Percentiles rank a stretch among this genome's conserved stretches.
phyloP scores from a whole-genome alignment of 2,329 filamentous ascomycete genomes.

The Herpotrichia juniperi region DNA sequence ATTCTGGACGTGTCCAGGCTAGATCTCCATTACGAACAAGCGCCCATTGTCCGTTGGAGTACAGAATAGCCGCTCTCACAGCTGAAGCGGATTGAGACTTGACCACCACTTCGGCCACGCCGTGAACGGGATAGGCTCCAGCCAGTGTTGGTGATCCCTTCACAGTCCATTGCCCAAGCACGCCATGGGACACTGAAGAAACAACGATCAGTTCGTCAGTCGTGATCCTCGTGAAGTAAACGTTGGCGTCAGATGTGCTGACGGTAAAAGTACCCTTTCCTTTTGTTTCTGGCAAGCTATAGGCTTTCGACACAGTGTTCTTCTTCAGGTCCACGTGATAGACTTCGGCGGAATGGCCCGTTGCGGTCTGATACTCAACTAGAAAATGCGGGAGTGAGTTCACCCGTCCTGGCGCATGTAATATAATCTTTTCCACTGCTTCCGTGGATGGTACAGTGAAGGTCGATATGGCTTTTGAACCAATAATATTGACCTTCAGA shows the following conservation, averaged over 20 bases:
- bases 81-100: conserved; percentile 73
- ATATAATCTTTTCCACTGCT: conserved; percentile 57
- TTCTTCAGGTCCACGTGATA: conserved; percentile 80
- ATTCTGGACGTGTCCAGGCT: conserved; percentile 82
- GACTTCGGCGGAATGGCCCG: conserved; percentile 80
- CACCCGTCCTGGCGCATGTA: conserved; percentile 76
- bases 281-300: conserved; percentile 74
- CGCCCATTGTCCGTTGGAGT: conserved; percentile 75
- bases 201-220: conserved; percentile 74
- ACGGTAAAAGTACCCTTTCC: conserved; percentile 79
- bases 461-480: conserved; percentile 51
- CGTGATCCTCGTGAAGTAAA: conserved; percentile 87
- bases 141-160: conserved; percentile 47
- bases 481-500: conserved; percentile 74
- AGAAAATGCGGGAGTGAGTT: conserved; percentile 83
- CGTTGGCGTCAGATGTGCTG: conserved; percentile 77
- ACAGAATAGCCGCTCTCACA: conserved; percentile 74
- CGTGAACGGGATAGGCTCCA: conserved; percentile 61
- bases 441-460: conserved; percentile 51
- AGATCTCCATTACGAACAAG: conserved; percentile 81
- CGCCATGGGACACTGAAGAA: conserved; percentile 76
- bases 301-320: conserved; percentile 74
- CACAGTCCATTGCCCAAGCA: conserved; percentile 76
- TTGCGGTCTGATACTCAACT: conserved; percentile 75
- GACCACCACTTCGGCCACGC: conserved; percentile 81